A percentile compares a stretch with the other conserved stretches of the same genome.
Conservation (phyloP, 495 filamentous ascomycete species). For the Podospora pseudoanserina region DNA sequence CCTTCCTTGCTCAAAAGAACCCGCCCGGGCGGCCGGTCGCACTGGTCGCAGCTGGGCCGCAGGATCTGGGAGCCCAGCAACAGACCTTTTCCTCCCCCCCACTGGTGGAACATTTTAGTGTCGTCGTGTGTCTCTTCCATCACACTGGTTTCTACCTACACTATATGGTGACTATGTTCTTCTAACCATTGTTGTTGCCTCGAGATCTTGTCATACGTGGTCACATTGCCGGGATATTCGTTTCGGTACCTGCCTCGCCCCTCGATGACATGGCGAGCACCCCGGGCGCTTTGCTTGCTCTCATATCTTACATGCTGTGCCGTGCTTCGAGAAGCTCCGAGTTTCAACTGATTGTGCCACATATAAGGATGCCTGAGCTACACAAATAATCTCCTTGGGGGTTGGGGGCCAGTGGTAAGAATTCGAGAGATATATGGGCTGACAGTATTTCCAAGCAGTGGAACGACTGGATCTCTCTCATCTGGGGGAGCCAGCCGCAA, state of each 20-base stretch:
- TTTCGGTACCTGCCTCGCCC: not conserved
- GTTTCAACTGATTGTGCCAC: not conserved
- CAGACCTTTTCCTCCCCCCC: not conserved
- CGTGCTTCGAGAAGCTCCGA: not conserved
- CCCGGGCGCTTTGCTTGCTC: not conserved
- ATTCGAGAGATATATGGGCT: not conserved
- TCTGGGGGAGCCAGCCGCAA: not conserved
- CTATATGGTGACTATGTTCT: not conserved
- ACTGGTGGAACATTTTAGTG: not conserved
- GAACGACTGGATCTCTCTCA: not conserved
- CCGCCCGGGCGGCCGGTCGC: slow-evolving; percentile 18
- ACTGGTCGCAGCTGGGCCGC: slow-evolving; percentile 33
- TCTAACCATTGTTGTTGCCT: not conserved
- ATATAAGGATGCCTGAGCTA: not conserved
- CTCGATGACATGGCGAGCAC: not conserved
- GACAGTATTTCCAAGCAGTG: too few relatives aligned
- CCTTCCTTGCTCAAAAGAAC: not conserved
- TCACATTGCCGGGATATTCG: not conserved
- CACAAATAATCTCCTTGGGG: not conserved
- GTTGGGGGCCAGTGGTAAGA: not conserved
- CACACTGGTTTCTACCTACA: not conserved
- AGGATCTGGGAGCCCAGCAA: slow-evolving; percentile 15
- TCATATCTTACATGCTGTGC: not conserved
- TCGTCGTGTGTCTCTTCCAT: not conserved
- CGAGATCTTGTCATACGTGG: not conserved